These are phyloP conservation scores for Volvox carteri DNA, from an alignment of 163 green algal genomes.

Conservation along the genomic window DNA sequence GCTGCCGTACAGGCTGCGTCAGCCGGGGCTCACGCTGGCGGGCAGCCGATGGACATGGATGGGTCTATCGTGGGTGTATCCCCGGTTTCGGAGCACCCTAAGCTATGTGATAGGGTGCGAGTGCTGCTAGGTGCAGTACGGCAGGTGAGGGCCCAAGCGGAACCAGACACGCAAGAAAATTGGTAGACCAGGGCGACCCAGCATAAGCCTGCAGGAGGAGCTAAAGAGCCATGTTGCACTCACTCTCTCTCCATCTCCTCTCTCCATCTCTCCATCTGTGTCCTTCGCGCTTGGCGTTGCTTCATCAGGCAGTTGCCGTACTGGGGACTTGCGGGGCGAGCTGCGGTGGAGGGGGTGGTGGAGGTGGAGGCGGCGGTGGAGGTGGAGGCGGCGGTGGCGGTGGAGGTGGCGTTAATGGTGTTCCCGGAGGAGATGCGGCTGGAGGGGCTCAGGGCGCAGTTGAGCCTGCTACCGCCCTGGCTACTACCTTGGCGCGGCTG, in stretches of 20 bases:
- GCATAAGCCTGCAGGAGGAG: no score
- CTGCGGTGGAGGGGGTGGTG: neutral
- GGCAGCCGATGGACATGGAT: no score
- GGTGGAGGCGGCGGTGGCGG: no score
- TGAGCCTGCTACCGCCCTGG: neutral
- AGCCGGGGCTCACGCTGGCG: neutral
- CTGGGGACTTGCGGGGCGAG: neutral
- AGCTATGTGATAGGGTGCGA: neutral
- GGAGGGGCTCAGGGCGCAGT: neutral
- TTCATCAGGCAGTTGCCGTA: neutral
- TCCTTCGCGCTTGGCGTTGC: no score
- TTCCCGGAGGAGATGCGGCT: no score
- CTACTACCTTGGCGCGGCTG: neutral
- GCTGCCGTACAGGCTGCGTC: neutral
- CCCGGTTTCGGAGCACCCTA: slow-evolving; percentile 19
- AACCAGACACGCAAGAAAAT: no score
- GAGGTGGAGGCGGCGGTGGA: neutral
- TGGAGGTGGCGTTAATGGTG: no score
- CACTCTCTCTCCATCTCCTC: no score
- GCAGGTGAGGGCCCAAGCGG: slow-evolving; percentile 40
- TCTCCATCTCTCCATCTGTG: no score
- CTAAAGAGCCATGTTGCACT: no score
- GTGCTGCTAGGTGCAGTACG: slow-evolving; percentile 6
- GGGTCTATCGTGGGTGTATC: no score
- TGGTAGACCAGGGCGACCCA: no score